A percentile compares a stretch with the other conserved stretches of the same genome.
Evolutionary conservation across 495 filamentous ascomycete species (phyloP).

Genomic region (Penicillium egyptiacum): DNA sequence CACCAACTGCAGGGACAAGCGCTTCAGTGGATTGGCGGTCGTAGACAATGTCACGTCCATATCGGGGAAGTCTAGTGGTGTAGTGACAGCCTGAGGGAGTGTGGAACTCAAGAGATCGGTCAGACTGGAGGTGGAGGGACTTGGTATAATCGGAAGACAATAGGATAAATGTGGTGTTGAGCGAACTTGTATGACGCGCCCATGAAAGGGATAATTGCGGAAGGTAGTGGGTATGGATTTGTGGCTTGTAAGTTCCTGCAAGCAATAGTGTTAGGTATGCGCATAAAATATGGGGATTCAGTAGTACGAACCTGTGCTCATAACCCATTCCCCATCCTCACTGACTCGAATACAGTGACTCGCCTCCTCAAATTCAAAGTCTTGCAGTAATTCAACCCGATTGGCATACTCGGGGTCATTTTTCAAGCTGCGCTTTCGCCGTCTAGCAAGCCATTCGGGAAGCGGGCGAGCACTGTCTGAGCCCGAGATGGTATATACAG

Average conservation of each 20-base stretch:
- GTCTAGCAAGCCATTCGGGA: slow-evolving; percentile 91
- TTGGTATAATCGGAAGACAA: slow-evolving; percentile 95
- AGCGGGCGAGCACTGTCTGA: slow-evolving; percentile 86
- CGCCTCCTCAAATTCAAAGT: slow-evolving; percentile 99
- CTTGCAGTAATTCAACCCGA: slow-evolving; percentile 91
- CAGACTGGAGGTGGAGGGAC: slow-evolving; percentile 87
- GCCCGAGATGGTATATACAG: slow-evolving; percentile 95
- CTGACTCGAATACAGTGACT: slow-evolving; percentile 86
- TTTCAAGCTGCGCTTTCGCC: slow-evolving; percentile 90
- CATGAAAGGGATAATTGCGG: slow-evolving; percentile 91
- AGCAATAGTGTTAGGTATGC: slow-evolving; percentile 17
- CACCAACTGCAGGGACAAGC: slow-evolving; percentile 81
- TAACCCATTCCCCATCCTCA: slow-evolving; percentile 97
- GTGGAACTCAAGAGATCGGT: slow-evolving; percentile 91
- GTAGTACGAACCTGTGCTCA: slow-evolving; percentile 77
- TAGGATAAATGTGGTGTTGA: slow-evolving; percentile 92
- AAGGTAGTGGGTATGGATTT: slow-evolving; percentile 93
- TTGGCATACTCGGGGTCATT: slow-evolving; percentile 90
- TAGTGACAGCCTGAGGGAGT: slow-evolving; percentile 88
- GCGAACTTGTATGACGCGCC: slow-evolving; percentile 83
- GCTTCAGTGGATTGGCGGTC: slow-evolving; percentile 84
- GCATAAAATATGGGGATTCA: background rate
- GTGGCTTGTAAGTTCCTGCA: slow-evolving; percentile 84
- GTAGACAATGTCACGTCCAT: slow-evolving; percentile 86
- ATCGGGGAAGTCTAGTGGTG: slow-evolving; percentile 81